Evolutionary conservation across 192 early-diverging fungal genomes (phyloP).

Genomic region (Rhizoclosmatium globosum): DNA sequence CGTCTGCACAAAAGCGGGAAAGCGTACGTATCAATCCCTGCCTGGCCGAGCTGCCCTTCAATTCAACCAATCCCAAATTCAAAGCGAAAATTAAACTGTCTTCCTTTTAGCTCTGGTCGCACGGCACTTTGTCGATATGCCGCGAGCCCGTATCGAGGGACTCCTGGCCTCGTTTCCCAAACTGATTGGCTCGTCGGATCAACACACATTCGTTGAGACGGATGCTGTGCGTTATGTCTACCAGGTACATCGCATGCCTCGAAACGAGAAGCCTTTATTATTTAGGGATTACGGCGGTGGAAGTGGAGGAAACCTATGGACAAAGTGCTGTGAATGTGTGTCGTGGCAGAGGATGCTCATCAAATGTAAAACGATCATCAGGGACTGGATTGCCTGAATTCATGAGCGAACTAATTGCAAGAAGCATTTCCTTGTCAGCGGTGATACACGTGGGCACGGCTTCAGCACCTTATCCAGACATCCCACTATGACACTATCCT

Average conservation of each 20-base stretch:
- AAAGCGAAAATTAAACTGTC: neutral
- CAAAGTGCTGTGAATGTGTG: neutral
- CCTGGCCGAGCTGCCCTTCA: no score
- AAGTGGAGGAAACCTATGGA: no score
- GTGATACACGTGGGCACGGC: no score
- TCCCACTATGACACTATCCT: no score
- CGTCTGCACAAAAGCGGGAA: slow-evolving; percentile 91
- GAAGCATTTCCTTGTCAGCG: no score
- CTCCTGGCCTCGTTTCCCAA: slow-evolving; percentile 97
- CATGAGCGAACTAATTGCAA: no score
- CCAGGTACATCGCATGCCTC: slow-evolving; percentile 55
- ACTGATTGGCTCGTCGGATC: slow-evolving; percentile 86
- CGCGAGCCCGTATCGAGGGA: slow-evolving; percentile 95
- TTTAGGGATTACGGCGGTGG: no score
- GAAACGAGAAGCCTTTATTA: neutral
- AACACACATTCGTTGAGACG: slow-evolving; percentile 98
- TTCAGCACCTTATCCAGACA: no score
- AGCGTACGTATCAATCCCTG: slow-evolving; percentile 68
- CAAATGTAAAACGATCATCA: no score
- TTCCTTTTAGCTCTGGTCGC: slow-evolving; percentile 45
- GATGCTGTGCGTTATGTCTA: slow-evolving; percentile 98
- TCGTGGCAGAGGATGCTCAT: neutral
- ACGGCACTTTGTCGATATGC: slow-evolving; percentile 98
- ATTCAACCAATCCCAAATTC: no score
- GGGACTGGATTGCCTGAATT: no score